A percentile compares a stretch with the other conserved stretches of the same genome.
phyloP scores from a whole-genome alignment of 2,329 filamentous ascomycete genomes.

The Cyclaneusma minus region DNA sequence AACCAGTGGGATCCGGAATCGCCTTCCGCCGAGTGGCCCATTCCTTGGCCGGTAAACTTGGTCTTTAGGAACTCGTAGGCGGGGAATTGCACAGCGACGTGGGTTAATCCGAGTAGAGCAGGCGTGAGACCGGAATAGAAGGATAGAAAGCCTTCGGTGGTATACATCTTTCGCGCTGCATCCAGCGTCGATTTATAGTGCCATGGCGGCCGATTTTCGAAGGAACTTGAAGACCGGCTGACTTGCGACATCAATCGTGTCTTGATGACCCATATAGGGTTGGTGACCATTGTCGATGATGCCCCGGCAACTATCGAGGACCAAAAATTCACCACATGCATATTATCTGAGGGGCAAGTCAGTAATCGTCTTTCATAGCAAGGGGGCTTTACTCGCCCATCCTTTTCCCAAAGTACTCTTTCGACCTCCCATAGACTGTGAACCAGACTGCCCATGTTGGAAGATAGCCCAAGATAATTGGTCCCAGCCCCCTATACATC shows the following conservation, averaged over 20 bases:
- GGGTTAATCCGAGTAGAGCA: slow-evolving; percentile 77
- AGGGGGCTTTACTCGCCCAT: slow-evolving; percentile 35
- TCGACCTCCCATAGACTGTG: slow-evolving; percentile 85
- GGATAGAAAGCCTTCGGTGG: slow-evolving; percentile 68
- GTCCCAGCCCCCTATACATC: slow-evolving; percentile 84
- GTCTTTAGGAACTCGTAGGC: slow-evolving; percentile 89
- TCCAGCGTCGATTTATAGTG: slow-evolving; percentile 83
- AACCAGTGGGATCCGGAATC: slow-evolving; percentile 57
- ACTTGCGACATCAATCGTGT: slow-evolving; percentile 94
- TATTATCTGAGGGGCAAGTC: slow-evolving; percentile 40
- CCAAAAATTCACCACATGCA: slow-evolving; percentile 67
- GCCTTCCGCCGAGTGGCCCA: slow-evolving; percentile 48
- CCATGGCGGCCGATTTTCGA: slow-evolving; percentile 56
- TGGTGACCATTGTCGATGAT: slow-evolving; percentile 86
- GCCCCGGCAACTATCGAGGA: slow-evolving; percentile 83
- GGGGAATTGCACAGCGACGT: slow-evolving; percentile 95
- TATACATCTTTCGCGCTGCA: slow-evolving; percentile 92
- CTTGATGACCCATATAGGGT: slow-evolving; percentile 99
- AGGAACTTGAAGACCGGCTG: slow-evolving; percentile 34
- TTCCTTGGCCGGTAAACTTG: slow-evolving; percentile 75
- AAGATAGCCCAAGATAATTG: slow-evolving; percentile 88
- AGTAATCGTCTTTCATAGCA: slow-evolving; percentile 3
- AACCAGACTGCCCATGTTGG: slow-evolving; percentile 98
- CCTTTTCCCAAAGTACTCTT: slow-evolving; percentile 52
- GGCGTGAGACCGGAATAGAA: slow-evolving; percentile 95